phyloP scores from a whole-genome alignment of 106 monocot genomes.

The Alisma plantagoaquatica region DNA sequence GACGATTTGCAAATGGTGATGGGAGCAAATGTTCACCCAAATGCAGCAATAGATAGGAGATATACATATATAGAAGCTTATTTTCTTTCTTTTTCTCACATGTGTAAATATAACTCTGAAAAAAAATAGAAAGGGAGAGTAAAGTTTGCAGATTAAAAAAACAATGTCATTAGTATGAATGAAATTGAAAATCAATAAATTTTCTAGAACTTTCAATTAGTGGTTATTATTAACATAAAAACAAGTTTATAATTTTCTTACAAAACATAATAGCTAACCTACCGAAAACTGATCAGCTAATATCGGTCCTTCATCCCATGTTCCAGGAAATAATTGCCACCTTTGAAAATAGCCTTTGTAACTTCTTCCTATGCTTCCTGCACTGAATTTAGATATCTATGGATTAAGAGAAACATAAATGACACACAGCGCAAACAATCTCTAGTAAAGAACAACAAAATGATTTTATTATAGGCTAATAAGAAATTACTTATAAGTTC shows the following conservation, averaged over 20 bases:
- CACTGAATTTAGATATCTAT: constrained; percentile 40
- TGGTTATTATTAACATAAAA: neutral
- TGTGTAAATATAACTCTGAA: neutral
- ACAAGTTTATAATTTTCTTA: neutral
- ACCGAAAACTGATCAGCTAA: constrained; percentile 92
- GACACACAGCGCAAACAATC: no score
- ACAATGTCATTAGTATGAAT: neutral
- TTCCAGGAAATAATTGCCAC: constrained; percentile 64
- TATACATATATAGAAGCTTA: no score
- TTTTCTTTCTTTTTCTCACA: no score
- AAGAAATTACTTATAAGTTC: no score
- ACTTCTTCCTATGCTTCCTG: constrained; percentile 91
- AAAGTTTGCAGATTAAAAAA: no score
- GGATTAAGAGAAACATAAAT: no score
- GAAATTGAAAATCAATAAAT: neutral
- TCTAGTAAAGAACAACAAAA: no score
- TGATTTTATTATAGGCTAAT: no score
- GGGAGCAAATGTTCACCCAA: no score
- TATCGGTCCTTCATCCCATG: constrained; percentile 58
- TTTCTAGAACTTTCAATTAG: no score
- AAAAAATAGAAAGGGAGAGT: constrained; percentile 2
- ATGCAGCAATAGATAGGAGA: no score
- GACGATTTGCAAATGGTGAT: no score
- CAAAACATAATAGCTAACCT: constrained; percentile 13
- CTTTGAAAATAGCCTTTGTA: constrained; percentile 80